A percentile compares a stretch with the other conserved stretches of the same genome.
phyloP scores from a whole-genome alignment of 2,329 filamentous ascomycete genomes.

The Exutisphaerella laricina region DNA sequence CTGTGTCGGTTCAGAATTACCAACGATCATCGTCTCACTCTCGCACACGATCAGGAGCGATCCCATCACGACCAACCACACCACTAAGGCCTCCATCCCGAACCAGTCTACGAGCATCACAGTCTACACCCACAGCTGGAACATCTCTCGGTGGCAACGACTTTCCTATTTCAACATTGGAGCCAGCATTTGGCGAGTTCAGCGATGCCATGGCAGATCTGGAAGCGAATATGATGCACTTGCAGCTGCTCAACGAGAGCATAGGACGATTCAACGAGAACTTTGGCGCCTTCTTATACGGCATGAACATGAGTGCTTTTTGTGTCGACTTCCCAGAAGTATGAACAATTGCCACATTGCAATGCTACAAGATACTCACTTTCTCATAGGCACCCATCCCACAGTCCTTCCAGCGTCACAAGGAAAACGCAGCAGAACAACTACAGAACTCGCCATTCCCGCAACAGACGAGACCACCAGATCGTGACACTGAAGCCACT shows the following conservation, averaged over 20 bases:
- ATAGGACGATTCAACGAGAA: slow-evolving; percentile 89
- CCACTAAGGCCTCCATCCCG: slow-evolving; percentile 86
- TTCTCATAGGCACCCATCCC: slow-evolving; percentile 54
- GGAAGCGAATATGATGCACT: slow-evolving; percentile 95
- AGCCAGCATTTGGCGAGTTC: slow-evolving; percentile 88
- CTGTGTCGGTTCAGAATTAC: slow-evolving; percentile 8
- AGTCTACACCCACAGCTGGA: slow-evolving; percentile 40
- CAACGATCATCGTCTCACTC: slow-evolving; percentile 36
- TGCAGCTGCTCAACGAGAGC: slow-evolving; percentile 95
- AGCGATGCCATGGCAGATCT: slow-evolving; percentile 91
- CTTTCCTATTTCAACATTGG: slow-evolving; percentile 73
- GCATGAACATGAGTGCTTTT: slow-evolving; percentile 98
- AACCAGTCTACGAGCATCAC: slow-evolving; percentile 75
- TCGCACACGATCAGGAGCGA: slow-evolving; percentile 39
- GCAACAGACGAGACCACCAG: slow-evolving; percentile 12
- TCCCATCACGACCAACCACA: slow-evolving; percentile 75
- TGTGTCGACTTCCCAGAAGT: slow-evolving; percentile 95
- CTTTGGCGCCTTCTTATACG: slow-evolving; percentile 92
- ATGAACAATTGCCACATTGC: too few species aligned
- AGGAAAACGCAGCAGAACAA: slow-evolving; percentile 22
- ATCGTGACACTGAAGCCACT: slow-evolving; percentile 63
- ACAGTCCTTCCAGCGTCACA: slow-evolving; percentile 70
- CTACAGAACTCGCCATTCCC: slow-evolving; percentile 22
- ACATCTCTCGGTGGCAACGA: slow-evolving; percentile 43
- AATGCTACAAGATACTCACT: too few species aligned